Base-by-base conservation (phyloP, 1,284 basidiomycete genomes). In the Papiliotrema fonsecae region DNA sequence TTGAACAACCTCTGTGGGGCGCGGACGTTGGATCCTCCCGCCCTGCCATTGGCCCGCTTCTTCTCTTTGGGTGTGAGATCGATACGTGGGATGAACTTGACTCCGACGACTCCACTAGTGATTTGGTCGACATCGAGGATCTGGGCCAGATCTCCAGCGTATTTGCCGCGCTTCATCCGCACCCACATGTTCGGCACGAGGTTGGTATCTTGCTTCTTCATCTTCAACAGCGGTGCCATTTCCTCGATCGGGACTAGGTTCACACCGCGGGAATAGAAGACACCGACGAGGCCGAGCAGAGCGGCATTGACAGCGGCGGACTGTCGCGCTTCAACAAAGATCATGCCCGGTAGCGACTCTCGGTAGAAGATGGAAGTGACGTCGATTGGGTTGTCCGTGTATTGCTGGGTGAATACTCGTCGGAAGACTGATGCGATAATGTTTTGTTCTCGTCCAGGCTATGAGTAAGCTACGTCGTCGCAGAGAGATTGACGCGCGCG, bases 1-100 rank as follows among this genome's bases (percentile, higher is more conserved):
- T 93, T 92, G 82, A 98, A 98, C 59, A 94, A 82, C 27, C 87
- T 82, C 64, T 91, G 89, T 1, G 92, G 88, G 0, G 96, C 91
- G 14, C 93, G 84, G 24, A 54, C 49, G 9, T 46, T 51, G 2
- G 59, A 55, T 6, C 60, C 53, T 2, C 51, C 35, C 13, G 52
- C 16, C 14, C 28, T n/a, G 9, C 62, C 49, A 62, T 65, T 21
- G 45, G 78, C 72, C 16, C 75, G 72, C 69, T 87, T 86, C 72
- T 87, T 88, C 54, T 94, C 91, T 50, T 84, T 82, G 22, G 92
- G 92, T 52, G 87, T 90, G 50, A 97, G 78, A 75, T 99, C 96
- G 70, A 99, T 96, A 65, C 96, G 88, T 19, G 94, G 94, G 52
- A 99, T 83, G 68, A 97, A 92, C 70, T 91, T 88, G 62, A 98